Conservation (phyloP, 768 basidiomycete genomes). For the Sporobolomyces pararoseus region DNA sequence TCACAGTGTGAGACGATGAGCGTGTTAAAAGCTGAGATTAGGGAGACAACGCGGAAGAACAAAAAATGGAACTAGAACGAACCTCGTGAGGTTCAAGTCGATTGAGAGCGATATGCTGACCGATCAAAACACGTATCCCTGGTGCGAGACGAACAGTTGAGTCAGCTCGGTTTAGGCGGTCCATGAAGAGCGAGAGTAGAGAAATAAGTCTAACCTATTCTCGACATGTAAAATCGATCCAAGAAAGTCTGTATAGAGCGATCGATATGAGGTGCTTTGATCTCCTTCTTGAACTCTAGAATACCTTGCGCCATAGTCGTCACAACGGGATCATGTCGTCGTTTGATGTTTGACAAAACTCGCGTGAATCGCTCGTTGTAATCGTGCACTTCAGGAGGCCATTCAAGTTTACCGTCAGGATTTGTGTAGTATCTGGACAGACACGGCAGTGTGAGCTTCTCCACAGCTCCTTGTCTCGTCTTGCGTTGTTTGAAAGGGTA, state of each 20-base stretch:
- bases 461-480: too few species aligned
- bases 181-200: not conserved
- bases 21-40: too few species aligned
- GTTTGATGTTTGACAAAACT: constrained; percentile 80
- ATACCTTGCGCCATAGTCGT: constrained; percentile 93
- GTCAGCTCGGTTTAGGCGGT: not conserved
- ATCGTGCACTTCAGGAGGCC: constrained; percentile 89
- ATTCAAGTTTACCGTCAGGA: constrained; percentile 61
- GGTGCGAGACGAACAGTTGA: constrained; percentile 24
- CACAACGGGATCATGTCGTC: constrained; percentile 92
- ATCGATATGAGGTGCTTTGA: constrained; percentile 58
- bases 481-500: too few species aligned
- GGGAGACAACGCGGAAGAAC: too few species aligned
- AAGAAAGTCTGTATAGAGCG: constrained; percentile 80
- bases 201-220: constrained; percentile 59
- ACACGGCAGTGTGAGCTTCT: not conserved
- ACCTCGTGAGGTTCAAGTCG: constrained; percentile 65
- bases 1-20: too few species aligned
- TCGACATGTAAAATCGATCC: constrained; percentile 92
- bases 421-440: constrained; percentile 74
- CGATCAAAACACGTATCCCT: constrained; percentile 85
- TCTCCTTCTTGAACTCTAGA: constrained; percentile 86
- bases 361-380: constrained; percentile 90
- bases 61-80: not conserved
- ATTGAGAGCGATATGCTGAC: constrained; percentile 76